A percentile compares a stretch with the other conserved stretches of the same genome.
Evolutionary conservation across 1,139 yeast species (phyloP).

Genomic region (Saccharomyces hybrid): DNA sequence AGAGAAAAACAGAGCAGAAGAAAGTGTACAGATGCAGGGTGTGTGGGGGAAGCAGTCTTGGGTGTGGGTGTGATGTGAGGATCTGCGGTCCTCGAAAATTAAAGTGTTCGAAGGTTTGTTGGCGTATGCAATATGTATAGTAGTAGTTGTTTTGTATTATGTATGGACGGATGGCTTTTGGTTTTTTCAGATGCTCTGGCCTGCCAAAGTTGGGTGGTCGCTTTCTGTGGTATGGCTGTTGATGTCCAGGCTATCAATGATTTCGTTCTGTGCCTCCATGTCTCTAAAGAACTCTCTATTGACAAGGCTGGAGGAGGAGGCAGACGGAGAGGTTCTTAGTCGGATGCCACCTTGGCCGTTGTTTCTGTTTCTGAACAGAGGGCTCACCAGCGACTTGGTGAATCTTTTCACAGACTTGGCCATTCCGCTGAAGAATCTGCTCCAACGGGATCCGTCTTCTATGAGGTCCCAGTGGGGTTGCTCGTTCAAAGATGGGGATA

Average conservation of each 20-base stretch:
- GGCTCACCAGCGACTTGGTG: not conserved
- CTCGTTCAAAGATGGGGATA: not conserved
- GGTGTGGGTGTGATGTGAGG: not conserved
- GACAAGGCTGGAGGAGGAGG: not conserved
- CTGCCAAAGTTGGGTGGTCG: not conserved
- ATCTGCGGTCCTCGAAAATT: not conserved
- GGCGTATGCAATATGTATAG: not conserved
- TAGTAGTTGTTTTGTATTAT: too few species aligned
- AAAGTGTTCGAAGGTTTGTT: not conserved
- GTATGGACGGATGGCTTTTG: too few species aligned
- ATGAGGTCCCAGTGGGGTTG: conserved; percentile 1
- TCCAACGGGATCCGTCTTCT: not conserved
- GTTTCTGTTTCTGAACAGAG: not conserved
- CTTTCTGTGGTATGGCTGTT: conserved; percentile 8
- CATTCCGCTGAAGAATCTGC: not conserved
- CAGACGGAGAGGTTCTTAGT: conserved; percentile 4
- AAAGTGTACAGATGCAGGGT: not conserved
- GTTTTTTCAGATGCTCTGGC: not conserved
- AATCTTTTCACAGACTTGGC: not conserved
- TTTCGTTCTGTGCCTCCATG: conserved; percentile 29
- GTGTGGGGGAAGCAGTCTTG: not conserved
- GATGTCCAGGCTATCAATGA: conserved; percentile 27
- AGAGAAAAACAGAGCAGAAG: not conserved
- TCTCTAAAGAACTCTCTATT: conserved; percentile 18
- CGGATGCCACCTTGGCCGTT: conserved; percentile 3